Evolutionary conservation across 1,139 yeast species (phyloP), one percentile per base, ranked within the genome.

Genomic region (Yamadazyma siamensis): DNA sequence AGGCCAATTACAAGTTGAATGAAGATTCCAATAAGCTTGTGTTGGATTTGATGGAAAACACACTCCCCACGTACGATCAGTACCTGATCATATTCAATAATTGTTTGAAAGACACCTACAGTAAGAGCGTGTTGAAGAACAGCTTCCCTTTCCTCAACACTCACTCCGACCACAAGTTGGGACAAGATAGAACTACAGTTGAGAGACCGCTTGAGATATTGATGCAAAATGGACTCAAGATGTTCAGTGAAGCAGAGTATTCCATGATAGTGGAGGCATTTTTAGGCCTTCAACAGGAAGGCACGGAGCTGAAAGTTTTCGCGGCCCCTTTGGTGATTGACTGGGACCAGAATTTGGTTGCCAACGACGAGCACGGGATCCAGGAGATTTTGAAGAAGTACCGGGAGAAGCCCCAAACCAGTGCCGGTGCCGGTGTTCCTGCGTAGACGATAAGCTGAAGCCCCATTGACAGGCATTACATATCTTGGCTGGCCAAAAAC

Each of bases 261-360:
- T 47, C 49, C 26, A 50, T 61, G 51, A 59, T 68, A 23, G 56
- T 56, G 36, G 71, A 67, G 31, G 66, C 69, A 2, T 68, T 65
- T 46, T 49, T 55, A 27, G 49, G 50, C 24, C 47, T 62, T 21
- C 46, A 53, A 19, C 55, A 55, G 18, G 59, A 52, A 10, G 49
- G 54, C n/a, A 54, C 55, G 27, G 59, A 69, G 4, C 43, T 55
- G 5, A 59, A 61, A 18, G 52, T 68, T 9, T 68, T 68, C 43
- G 47, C 44, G 34, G 66, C 73, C 2, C 75, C 75, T 0, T 61
- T 68, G 47, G 57, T 68, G 21, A 61, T 67, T 26, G 75, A 68
- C 44, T 68, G 75, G 75, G 75, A 68, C 44, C 72, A 65, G 40
- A 57, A 61, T 40, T 34, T 61, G 38, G 59, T 67, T 38, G 75